phyloP scores from a whole-genome alignment of 352 stramenopile species.

The Globisporangium nagaii region DNA sequence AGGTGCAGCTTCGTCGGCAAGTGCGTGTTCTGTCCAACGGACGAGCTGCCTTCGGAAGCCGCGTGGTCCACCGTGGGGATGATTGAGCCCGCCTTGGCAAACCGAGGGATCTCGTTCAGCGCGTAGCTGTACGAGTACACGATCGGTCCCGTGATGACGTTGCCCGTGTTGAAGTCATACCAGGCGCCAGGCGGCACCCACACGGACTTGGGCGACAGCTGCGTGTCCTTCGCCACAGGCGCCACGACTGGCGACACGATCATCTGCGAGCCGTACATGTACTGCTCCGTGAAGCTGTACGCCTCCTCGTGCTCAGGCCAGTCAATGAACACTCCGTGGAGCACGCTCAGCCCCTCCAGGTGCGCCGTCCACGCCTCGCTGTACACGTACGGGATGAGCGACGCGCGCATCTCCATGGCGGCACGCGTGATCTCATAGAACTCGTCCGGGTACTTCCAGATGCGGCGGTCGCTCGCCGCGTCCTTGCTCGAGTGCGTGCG shows the following conservation, averaged over 20 bases:
- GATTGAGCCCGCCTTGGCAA: constrained; percentile 23
- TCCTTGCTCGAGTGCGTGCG: constrained; percentile 36
- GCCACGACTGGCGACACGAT: constrained; percentile 34
- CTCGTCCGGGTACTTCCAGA: constrained; percentile 28
- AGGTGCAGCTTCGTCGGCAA: constrained; percentile 15
- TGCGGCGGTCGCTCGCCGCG: constrained; percentile 18
- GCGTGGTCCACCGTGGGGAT: constrained; percentile 11
- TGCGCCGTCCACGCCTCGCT: constrained; percentile 20
- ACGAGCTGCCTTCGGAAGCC: neutral
- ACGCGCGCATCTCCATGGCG: constrained; percentile 21
- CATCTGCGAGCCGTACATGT: constrained; percentile 36
- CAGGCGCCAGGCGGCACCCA: constrained; percentile 47
- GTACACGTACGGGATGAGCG: constrained; percentile 47
- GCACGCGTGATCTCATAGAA: constrained; percentile 24
- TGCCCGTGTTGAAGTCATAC: constrained; percentile 25
- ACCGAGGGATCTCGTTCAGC: constrained; percentile 25
- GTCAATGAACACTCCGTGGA: constrained; percentile 39
- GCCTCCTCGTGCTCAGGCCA: constrained; percentile 30
- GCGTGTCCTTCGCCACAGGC: constrained; percentile 15
- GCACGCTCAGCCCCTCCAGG: constrained; percentile 20
- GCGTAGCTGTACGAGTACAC: constrained; percentile 18
- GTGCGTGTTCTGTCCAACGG: constrained; percentile 15
- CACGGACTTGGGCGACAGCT: constrained; percentile 18
- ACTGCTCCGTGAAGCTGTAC: constrained; percentile 28
- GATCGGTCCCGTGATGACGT: constrained; percentile 16